Conservation (phyloP, 495 filamentous ascomycete genomes). For the Cercophora samala region DNA sequence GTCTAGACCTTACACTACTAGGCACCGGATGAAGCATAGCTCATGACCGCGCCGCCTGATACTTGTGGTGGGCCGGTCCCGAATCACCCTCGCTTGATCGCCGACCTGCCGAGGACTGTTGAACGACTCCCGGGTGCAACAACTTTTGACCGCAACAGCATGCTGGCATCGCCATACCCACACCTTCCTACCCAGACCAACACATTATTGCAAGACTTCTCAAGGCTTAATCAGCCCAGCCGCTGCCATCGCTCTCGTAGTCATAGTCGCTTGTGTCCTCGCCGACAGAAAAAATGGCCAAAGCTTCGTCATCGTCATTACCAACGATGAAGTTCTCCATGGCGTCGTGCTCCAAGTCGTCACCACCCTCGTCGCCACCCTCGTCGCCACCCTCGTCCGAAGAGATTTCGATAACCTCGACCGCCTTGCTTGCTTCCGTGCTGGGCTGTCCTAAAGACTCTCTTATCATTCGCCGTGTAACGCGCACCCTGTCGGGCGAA, state of each 20-base stretch:
- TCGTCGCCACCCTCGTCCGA: background rate
- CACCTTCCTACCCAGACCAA: background rate
- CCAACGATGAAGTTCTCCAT: constrained; percentile 9
- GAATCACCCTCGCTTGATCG: background rate
- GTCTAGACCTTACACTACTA: background rate
- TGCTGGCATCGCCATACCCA: background rate
- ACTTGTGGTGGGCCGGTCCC: background rate
- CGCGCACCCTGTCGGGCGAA: background rate
- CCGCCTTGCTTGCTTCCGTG: background rate
- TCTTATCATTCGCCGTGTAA: background rate
- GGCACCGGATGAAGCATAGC: background rate
- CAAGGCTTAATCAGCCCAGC: background rate
- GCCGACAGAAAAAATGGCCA: constrained; percentile 11
- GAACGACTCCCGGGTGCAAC: background rate
- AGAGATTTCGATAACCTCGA: background rate
- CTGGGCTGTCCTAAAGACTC: background rate
- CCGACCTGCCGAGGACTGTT: too few relatives aligned
- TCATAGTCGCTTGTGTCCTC: constrained; percentile 14
- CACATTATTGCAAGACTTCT: background rate
- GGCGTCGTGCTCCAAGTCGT: background rate
- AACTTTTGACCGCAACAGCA: background rate
- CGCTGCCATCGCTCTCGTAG: constrained; percentile 13
- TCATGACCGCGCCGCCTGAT: background rate
- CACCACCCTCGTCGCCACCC: too few relatives aligned
- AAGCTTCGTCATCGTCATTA: constrained; percentile 4